Percentiles rank a stretch among this genome's conserved stretches.
These are phyloP conservation scores for Aspergillus bombycis DNA, from an alignment of 2,329 filamentous ascomycete genomes.

Conservation along the genomic window DNA sequence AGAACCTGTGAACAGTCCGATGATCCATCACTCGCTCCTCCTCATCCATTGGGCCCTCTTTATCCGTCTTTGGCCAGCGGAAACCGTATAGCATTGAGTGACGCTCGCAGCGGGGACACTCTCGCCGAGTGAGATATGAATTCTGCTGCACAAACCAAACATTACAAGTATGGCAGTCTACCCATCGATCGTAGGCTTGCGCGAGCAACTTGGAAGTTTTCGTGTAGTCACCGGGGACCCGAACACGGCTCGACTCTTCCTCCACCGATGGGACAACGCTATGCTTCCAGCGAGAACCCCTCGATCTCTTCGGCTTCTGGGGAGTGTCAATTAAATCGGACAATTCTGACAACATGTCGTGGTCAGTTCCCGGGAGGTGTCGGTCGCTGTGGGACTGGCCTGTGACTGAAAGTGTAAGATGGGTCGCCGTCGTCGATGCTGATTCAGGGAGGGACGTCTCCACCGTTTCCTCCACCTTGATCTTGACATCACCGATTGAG, in stretches of 20 bases:
- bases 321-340: constrained; percentile 30
- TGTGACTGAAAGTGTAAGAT: constrained; percentile 4
- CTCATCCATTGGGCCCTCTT: constrained; percentile 71
- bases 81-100: constrained; percentile 96
- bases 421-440: background rate
- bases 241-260: constrained; percentile 41
- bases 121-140: constrained; percentile 80
- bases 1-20: constrained; percentile 81
- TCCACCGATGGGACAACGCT: constrained; percentile 43
- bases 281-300: constrained; percentile 28
- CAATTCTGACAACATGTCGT: constrained; percentile 28
- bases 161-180: constrained; percentile 83
- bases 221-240: constrained; percentile 77
- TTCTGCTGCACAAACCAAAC: constrained; percentile 84
- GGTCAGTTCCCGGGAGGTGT: constrained; percentile 22
- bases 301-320: constrained; percentile 23
- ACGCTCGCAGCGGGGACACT: constrained; percentile 89
- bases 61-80: constrained; percentile 93
- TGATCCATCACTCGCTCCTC: constrained; percentile 76
- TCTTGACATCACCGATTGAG: constrained; percentile 34
- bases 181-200: constrained; percentile 79
- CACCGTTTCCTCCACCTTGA: constrained; percentile 14
- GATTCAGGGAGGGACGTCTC: constrained; percentile 12
- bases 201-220: constrained; percentile 76
- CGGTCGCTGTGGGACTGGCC: constrained; percentile 15